Conservation (phyloP, 2,329 filamentous ascomycete species). For the Exophiala xenobiotica region DNA sequence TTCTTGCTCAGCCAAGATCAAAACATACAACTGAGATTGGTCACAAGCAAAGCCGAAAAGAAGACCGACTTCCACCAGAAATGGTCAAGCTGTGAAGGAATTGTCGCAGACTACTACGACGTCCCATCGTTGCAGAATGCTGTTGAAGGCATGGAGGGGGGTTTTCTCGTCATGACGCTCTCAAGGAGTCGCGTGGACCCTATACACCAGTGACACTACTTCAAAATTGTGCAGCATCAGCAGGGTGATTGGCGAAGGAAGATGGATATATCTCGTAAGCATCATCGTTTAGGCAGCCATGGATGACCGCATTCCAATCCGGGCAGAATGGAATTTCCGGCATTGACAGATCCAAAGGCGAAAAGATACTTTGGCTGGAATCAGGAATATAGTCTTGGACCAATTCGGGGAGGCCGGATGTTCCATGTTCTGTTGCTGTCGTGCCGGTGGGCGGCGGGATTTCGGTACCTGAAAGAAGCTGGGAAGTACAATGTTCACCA, state of each 20-base stretch:
- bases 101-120: no score
- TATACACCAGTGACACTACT: no score
- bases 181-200: no score
- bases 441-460: background rate
- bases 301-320: constrained; percentile 24
- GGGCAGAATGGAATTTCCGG: constrained; percentile 24
- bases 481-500: background rate
- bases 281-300: constrained; percentile 2
- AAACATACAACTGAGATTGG: no score
- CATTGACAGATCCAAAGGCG: constrained; percentile 20
- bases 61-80: no score
- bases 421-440: background rate
- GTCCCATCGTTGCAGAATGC: no score
- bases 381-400: constrained; percentile 1
- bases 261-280: background rate
- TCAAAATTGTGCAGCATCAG: background rate
- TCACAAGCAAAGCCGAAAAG: no score
- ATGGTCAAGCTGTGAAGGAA: no score
- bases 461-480: background rate
- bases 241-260: background rate
- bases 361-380: constrained; percentile 14
- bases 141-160: no score
- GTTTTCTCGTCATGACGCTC: no score
- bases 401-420: background rate
- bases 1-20: no score